A percentile compares a stretch with the other conserved stretches of the same genome.
These are phyloP conservation scores for Teratosphaeria nubilosa DNA, from an alignment of 2,329 filamentous ascomycete genomes.

Conservation along the genomic window DNA sequence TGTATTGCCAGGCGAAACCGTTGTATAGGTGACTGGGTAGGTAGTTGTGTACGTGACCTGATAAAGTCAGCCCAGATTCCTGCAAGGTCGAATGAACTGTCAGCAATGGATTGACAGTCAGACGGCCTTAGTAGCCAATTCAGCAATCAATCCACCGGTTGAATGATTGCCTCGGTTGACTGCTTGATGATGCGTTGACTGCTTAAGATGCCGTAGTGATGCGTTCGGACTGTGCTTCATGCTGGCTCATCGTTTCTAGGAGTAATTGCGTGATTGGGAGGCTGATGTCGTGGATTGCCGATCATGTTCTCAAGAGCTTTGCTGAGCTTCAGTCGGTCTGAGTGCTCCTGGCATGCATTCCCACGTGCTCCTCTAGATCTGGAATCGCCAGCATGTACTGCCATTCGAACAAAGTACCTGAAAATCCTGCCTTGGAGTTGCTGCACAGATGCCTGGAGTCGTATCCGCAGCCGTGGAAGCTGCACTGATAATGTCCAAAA, in stretches of 20 bases:
- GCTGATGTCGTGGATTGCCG: no score
- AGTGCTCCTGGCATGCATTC: no score
- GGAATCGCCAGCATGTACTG: neutral
- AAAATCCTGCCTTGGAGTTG: neutral
- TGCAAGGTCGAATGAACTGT: neutral
- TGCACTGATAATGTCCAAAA: neutral
- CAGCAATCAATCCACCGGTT: neutral
- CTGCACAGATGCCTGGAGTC: neutral
- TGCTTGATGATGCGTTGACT: no score
- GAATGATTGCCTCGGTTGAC: no score
- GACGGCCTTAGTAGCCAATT: neutral
- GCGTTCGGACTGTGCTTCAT: no score
- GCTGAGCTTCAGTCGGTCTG: no score
- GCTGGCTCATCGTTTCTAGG: no score
- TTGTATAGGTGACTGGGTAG: neutral
- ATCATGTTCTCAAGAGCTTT: no score
- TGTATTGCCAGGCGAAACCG: neutral
- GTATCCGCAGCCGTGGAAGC: neutral
- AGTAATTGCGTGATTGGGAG: no score
- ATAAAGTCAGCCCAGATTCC: neutral
- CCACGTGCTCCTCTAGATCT: no score
- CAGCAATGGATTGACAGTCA: no score
- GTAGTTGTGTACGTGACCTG: neutral
- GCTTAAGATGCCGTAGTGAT: no score
- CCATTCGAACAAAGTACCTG: neutral